Evolutionary conservation across 2,329 filamentous ascomycete species (phyloP).

Genomic region (Exophiala xenobiotica): DNA sequence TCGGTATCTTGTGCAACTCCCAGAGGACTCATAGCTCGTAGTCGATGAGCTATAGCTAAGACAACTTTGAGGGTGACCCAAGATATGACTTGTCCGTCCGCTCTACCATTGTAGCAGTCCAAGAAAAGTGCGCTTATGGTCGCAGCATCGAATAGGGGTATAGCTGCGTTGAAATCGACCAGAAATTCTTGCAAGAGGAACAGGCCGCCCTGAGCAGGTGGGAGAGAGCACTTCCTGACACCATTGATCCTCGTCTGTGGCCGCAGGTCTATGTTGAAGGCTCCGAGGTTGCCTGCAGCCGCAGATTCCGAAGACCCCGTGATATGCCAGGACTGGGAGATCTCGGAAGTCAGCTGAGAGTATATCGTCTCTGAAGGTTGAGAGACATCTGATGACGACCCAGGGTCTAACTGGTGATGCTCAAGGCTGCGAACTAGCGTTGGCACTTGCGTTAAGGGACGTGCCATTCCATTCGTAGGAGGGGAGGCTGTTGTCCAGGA

Average conservation of each 20-base stretch:
- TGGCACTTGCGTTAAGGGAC: too few relatives aligned
- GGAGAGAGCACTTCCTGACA: constrained; percentile 51
- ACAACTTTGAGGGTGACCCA: constrained; percentile 95
- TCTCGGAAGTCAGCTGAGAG: background rate
- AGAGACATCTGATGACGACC: background rate
- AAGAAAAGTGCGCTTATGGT: constrained; percentile 97
- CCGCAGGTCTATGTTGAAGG: constrained; percentile 7
- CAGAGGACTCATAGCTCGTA: constrained; percentile 94
- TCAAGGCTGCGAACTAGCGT: background rate
- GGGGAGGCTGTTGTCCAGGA: background rate
- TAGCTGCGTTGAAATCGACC: constrained; percentile 98
- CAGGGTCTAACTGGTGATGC: background rate
- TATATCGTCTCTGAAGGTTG: background rate
- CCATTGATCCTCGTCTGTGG: constrained; percentile 11
- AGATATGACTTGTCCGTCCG: constrained; percentile 92
- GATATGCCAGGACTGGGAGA: constrained; percentile 5
- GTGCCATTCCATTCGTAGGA: background rate
- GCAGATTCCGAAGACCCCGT: background rate
- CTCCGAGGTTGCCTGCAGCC: background rate
- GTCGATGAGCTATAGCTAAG: constrained; percentile 81
- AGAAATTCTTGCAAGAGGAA: constrained; percentile 91
- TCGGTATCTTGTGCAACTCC: constrained; percentile 86
- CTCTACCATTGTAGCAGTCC: constrained; percentile 84
- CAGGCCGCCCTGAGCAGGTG: constrained; percentile 79
- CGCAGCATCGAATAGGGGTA: constrained; percentile 92